phyloP scores from a whole-genome alignment of 129 eudicot species.

The sunflower (Helianthus annuus) region HanXRQr2.0-SUNRISE NC_035438.2:23202941-23203440 shows the following conservation, averaged over 20 bases:
- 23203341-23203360: conserved; percentile 49
- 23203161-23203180: conserved; percentile 56
- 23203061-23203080: conserved; percentile 54
- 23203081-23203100: conserved; percentile 41
- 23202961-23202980: conserved; percentile 35
- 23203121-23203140: conserved; percentile 47
- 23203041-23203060: conserved; percentile 53
- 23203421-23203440: conserved; percentile 50
- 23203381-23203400: conserved; percentile 35
- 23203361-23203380: conserved; percentile 61
- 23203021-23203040: conserved; percentile 47
- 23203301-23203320: not conserved
- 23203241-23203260: conserved; percentile 58
- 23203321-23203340: conserved; percentile 24
- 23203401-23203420: conserved; percentile 56
- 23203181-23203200: conserved; percentile 48
- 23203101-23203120: conserved; percentile 41
- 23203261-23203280: conserved; percentile 32
- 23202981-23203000: conserved; percentile 31
- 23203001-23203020: conserved; percentile 52
- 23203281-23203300: conserved; percentile 29
- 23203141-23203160: conserved; percentile 31
- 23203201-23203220: conserved; percentile 58
- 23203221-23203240: conserved; percentile 68
- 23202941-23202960: conserved; percentile 60